Evolutionary conservation across 805 yeast genomes (phyloP).

Genomic region (Yamadazyma kitorensis): DNA sequence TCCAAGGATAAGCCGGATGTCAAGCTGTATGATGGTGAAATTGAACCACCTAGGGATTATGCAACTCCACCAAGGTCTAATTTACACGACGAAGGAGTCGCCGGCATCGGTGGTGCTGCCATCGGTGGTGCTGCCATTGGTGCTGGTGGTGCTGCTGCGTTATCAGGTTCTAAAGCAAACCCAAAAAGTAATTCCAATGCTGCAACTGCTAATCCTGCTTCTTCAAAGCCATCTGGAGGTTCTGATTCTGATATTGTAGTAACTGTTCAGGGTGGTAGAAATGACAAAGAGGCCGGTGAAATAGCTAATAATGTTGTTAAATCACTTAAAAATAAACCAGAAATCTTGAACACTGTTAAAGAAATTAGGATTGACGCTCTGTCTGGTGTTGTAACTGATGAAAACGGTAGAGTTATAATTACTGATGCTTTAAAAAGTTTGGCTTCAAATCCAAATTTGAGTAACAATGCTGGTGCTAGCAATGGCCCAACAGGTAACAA

Average conservation of each 20-base stretch:
- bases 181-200: not conserved
- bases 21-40: slow-evolving; percentile 9
- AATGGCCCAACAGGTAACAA: not conserved
- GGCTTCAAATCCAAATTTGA: no score
- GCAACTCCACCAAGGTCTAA: slow-evolving; percentile 3
- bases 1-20: slow-evolving; percentile 3
- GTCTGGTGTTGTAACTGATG: slow-evolving; percentile 29
- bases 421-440: not conserved
- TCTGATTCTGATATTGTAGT: slow-evolving; percentile 31
- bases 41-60: slow-evolving; percentile 9
- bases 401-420: slow-evolving; percentile 16
- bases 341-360: slow-evolving; percentile 17
- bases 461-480: not conserved
- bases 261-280: slow-evolving; percentile 27
- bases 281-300: slow-evolving; percentile 21
- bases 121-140: slow-evolving; percentile 3
- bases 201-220: slow-evolving; percentile 1
- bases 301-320: slow-evolving; percentile 27
- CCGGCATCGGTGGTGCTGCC: slow-evolving; percentile 1
- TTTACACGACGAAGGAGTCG: slow-evolving; percentile 3
- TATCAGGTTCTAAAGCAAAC: not conserved
- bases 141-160: slow-evolving; percentile 2
- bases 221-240: not conserved
- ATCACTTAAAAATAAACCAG: slow-evolving; percentile 22
- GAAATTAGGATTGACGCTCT: slow-evolving; percentile 28